Evolutionary conservation across 192 early-diverging fungal species (phyloP), one percentile per base, ranked within the genome.

Genomic region (Coemansia sp.): DNA sequence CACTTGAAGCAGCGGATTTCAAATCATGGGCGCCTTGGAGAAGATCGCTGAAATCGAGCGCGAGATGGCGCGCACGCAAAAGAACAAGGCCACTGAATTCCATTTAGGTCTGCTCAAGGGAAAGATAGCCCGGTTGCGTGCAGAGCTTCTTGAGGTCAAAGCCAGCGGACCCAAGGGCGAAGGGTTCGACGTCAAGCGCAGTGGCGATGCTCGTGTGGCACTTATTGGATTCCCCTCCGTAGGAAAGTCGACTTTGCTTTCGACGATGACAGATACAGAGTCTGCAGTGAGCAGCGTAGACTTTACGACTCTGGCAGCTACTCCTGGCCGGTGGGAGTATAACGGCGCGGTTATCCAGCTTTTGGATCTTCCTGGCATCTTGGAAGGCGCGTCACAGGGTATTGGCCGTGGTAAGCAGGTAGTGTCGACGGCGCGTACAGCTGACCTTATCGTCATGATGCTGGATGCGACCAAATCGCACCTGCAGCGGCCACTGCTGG

Each of bases 61-160:
- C 64, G 94, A 96, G 87, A 95, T 97, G 77, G 86, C 76, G 58
- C 89, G 94, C 70, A 98, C 96, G 39, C 96, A 99, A 83, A 98
- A 98, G 88, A 99, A 99, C 89, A 99, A 99, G 87, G 93, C 93
- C 33, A 95, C 98, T 67, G 96, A 98, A 80, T 95, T 98, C 88
- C 98, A 99, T 84, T 87, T 98, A 73, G 98, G 96, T 75, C 86
- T 98, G 60, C 86, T 99, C 68, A 98, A 99, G 86, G 98, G 96
- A 62, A 99, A 99, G 81, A 86, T 99, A 65, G 92, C 93, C 64
- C 88, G 86, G 72, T 90, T 90, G 64, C 86, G 94, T 38, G 88
- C 89, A 16, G 89, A 93, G 74, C 83, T 95, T 42, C 77, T 94
- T 39, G 92, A 93, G 75, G 85, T 88, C 30, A 85, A 90, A 61